phyloP scores from a whole-genome alignment of 805 yeast species.

The Zygotorulaspora chibaensis region DNA sequence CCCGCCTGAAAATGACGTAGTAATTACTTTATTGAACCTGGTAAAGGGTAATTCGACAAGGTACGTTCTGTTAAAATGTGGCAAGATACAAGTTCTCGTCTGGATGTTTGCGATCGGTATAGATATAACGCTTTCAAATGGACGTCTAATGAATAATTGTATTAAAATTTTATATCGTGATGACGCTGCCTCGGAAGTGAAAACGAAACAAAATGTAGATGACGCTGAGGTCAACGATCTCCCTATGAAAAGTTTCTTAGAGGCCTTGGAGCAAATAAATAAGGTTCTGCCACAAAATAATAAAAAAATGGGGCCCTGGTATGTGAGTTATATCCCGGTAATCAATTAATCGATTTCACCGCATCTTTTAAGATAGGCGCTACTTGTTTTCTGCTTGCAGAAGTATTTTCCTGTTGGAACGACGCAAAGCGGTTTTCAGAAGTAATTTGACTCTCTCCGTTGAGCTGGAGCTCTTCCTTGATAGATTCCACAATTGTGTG shows the following conservation, averaged over 20 bases:
- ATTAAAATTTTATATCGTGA: conserved; percentile 26
- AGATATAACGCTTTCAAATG: conserved; percentile 14
- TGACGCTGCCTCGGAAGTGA: conserved; percentile 2
- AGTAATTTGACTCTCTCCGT: background rate
- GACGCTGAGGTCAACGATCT: conserved; percentile 11
- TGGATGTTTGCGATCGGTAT: conserved; percentile 32
- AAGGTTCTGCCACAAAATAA: conserved; percentile 14
- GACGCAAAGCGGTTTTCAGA: background rate
- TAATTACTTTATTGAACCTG: conserved; percentile 20
- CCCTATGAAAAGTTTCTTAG: conserved; percentile 17
- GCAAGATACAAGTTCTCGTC: conserved; percentile 9
- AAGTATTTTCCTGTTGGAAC: conserved; percentile 48
- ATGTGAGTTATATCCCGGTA: conserved; percentile 19
- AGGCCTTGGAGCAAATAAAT: conserved; percentile 11
- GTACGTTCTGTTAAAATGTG: conserved; percentile 17
- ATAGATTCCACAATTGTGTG: conserved; percentile 15
- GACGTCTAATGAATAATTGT: conserved; percentile 11
- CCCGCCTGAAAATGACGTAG: conserved; percentile 22
- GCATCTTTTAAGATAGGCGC: conserved; percentile 52
- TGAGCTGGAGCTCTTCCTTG: conserved; percentile 14
- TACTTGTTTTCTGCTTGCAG: conserved; percentile 80
- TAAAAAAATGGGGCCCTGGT: conserved; percentile 21
- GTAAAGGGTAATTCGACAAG: conserved; percentile 26
- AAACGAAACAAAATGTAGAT: conserved; percentile 20
- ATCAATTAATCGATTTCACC: conserved; percentile 8